Evolutionary conservation across 139 green algal species (phyloP), one percentile per base, ranked within the genome.

Genomic region (Chlorella vulgaris): DNA sequence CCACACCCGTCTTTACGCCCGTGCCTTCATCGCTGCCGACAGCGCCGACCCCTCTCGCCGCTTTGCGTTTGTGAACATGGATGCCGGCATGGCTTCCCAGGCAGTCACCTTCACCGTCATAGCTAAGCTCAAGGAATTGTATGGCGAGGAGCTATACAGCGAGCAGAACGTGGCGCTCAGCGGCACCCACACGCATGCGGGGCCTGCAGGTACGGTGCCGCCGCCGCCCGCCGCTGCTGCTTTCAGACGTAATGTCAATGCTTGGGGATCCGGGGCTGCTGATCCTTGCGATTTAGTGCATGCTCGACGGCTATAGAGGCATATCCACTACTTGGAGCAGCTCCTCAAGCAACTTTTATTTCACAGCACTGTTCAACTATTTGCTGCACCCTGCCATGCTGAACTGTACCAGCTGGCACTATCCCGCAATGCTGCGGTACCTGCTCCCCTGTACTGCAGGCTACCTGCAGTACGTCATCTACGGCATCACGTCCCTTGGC

Each of bases 41-140:
- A n/a, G 36, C 0, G 36, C 67, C 4, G 43, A 90, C 24, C 47
- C 85, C 13, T 78, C 76, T 87, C 87, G 86, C 19, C 85, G 93
- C 31, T 88, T 95, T 31, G 89, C 91, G 1, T 97, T 95, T 77
- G 94, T 97, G 6, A 94, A 90, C 77, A 69, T 95, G 55, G 94
- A 97, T 61, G 93, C 94, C 10, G 95, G 94, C 85, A 97, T 97
- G 94, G 90, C 90, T 15, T 92, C 91, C 1, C 94, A 97, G 84
- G 89, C 89, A 19, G 93, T 97, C 28, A 95, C 91, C 5, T 78
- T 95, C 40, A 79, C 81, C 6, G 94, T 97, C 5, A 66, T 94
- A 13, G 43, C 87, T 15, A 81, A 69, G 22, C 84, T 97, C 2
- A 78, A 92, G 89, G 88, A 90, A 40, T 24, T 31, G 76, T 96